phyloP scores from a whole-genome alignment of 176 grass and related monocot species.

The Neostapfia colusana region DNA sequence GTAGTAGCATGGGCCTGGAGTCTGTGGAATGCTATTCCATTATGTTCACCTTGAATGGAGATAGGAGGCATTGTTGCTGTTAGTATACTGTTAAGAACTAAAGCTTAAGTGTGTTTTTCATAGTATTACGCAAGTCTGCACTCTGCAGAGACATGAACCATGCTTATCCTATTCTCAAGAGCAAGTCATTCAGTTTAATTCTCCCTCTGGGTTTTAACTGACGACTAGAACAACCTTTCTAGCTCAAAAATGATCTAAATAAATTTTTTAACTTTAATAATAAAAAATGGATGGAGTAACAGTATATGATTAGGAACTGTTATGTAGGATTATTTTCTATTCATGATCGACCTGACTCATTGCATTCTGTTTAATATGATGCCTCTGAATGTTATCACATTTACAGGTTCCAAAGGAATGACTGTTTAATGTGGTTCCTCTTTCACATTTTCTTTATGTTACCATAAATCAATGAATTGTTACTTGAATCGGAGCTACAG shows the following conservation, averaged over 20 bases:
- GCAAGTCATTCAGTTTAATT: not conserved
- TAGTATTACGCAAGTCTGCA: not conserved
- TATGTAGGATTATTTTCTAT: not conserved
- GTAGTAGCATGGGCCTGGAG: not conserved
- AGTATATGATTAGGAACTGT: not conserved
- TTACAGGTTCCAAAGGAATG: not conserved
- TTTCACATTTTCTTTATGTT: not conserved
- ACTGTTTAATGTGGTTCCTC: not conserved
- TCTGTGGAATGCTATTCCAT: not conserved
- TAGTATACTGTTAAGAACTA: not conserved
- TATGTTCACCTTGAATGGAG: not conserved
- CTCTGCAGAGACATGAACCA: not conserved
- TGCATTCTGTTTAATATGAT: not conserved
- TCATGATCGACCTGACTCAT: not conserved
- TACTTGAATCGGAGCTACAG: not conserved
- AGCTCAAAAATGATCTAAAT: too few species aligned
- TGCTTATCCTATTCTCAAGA: not conserved
- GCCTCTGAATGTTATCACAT: not conserved
- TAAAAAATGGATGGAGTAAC: not conserved
- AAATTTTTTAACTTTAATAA: too few species aligned
- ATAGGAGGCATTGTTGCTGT: not conserved
- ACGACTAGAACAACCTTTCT: too few species aligned
- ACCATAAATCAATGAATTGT: not conserved
- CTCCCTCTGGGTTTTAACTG: too few species aligned
- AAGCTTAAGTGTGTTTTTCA: not conserved